Evolutionary conservation across 2,329 filamentous ascomycete genomes (phyloP).

Genomic region (Fusarium miscanthi): DNA sequence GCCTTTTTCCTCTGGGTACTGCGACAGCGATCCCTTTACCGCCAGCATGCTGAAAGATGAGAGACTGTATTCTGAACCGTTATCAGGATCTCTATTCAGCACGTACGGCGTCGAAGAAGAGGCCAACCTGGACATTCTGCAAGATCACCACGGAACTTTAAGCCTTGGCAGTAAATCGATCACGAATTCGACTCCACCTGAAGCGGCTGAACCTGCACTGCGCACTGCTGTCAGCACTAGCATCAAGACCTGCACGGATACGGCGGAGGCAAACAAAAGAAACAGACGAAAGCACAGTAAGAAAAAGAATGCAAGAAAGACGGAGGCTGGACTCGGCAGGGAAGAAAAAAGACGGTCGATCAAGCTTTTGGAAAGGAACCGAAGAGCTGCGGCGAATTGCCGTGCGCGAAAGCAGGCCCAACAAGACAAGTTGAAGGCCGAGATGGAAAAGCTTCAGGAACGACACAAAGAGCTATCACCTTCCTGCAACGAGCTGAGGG

Average conservation of each 20-base stretch:
- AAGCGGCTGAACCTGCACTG: not conserved
- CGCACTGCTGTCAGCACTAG: not conserved
- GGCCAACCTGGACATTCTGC: not conserved
- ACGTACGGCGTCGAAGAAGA: not conserved
- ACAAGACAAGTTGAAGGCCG: not conserved
- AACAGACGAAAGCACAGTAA: not conserved
- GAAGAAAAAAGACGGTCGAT: not conserved
- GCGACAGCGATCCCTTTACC: not conserved
- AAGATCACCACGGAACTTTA: not conserved
- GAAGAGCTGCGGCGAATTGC: not conserved
- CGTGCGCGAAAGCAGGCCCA: not conserved
- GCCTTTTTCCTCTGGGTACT: not conserved
- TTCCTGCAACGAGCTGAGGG: not conserved
- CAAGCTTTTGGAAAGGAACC: not conserved
- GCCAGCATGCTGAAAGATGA: not conserved
- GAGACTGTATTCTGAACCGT: no score
- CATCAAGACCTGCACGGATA: not conserved
- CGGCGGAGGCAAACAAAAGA: not conserved
- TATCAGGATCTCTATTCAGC: not conserved
- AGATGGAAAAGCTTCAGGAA: not conserved
- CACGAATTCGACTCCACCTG: not conserved
- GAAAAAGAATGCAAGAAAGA: not conserved
- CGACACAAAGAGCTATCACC: not conserved
- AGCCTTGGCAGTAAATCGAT: not conserved
- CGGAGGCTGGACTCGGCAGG: not conserved